A percentile compares a stretch with the other conserved stretches of the same genome.
Conservation (phyloP, 2,329 filamentous ascomycete species). For the Alternaria longipes region DNA sequence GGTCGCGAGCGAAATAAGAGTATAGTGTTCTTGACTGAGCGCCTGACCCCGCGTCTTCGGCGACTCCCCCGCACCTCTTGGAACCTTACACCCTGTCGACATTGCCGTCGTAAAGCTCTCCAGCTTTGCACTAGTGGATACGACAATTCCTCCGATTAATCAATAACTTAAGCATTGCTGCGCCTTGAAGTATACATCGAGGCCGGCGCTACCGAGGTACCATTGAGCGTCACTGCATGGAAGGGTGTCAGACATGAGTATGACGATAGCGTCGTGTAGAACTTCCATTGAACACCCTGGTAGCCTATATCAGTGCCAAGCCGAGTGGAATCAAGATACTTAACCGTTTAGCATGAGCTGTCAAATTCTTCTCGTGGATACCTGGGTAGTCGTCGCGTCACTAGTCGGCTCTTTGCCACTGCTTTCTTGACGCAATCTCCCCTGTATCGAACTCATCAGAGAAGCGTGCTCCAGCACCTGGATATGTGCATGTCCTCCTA, state of each 20-base stretch:
- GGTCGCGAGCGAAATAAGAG: neutral
- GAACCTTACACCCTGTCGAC: neutral
- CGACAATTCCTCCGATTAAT: neutral
- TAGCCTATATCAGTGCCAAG: neutral
- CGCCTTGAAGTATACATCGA: neutral
- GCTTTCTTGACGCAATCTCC: neutral
- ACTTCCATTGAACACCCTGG: neutral
- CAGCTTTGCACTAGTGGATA: neutral
- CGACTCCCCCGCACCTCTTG: slow-evolving; percentile 6
- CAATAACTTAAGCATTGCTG: neutral
- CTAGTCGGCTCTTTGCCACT: neutral
- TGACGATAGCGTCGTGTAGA: neutral
- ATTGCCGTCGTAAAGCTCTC: neutral
- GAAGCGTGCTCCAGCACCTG: neutral
- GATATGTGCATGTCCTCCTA: neutral
- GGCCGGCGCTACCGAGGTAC: neutral
- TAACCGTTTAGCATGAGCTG: neutral
- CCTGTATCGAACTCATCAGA: neutral
- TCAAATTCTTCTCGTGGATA: neutral
- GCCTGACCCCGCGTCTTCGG: neutral
- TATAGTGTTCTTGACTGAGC: neutral
- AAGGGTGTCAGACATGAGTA: neutral
- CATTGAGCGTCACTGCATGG: neutral
- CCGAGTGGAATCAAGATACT: neutral
- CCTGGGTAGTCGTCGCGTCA: neutral